Evolutionary conservation across 345 rosid genomes (phyloP), one percentile per base, ranked within the genome.

Genomic region (Orychophragmus violaceus): DNA sequence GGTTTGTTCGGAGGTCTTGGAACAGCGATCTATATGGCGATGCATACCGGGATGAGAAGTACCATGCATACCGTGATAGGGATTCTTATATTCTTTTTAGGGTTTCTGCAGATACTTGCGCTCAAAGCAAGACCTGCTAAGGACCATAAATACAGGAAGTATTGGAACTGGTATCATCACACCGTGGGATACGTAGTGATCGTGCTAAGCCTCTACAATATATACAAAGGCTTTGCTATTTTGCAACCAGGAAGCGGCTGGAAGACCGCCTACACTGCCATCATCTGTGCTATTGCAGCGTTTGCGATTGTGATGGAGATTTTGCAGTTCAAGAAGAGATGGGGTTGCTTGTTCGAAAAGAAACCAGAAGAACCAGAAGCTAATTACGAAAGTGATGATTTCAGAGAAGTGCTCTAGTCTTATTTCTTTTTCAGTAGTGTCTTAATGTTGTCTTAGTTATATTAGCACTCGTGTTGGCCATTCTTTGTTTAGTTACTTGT

Each of bases 161-260:
- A 82, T 50, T 91, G 96, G 97, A 91, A 88, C 72, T 68, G 84
- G 53, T 88, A 91, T 73, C 97, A 91, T 66, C 86, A 84, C 62
- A 22, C 73, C 3, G 50, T 84, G 1, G 96, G 97, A 2, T 88
- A 91, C 53, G 18, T 84, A 0, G 80, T 77, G 76, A 70, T 88
- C 41, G 7, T 28, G 35, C 55, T 88, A 46, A 82, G 85, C 81
- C 69, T 90, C 39, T 10, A 57, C 49, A 88, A 91, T 48, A 77
- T 91, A 68, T 82, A 75, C 64, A 68, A 88, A 50, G 97, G 97
- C 3, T 67, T 91, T 36, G 41, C 5, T 12, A 36, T 36, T 11
- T 36, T 36, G 41, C 41, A 36, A 36, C 41, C 41, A 11, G 41
- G 32, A 29, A 29, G 32, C 7, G 32, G 32, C 5, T 29, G 32